Conservation (phyloP, 2,329 filamentous ascomycete genomes). For the Aureobasidium vineae region DNA sequence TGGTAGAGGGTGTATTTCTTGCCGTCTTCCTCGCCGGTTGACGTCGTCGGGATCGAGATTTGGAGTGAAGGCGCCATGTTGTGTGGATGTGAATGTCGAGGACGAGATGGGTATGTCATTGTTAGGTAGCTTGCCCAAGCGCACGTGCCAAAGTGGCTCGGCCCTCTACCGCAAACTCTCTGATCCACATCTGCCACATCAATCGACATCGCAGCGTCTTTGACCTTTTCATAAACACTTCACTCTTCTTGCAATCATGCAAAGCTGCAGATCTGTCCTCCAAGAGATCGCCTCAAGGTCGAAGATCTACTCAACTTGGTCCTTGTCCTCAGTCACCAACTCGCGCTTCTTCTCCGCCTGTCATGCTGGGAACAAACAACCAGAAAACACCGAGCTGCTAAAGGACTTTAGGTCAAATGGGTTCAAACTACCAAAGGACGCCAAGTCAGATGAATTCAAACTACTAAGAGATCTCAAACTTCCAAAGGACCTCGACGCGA, state of each 20-base stretch:
- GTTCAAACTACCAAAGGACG: background rate
- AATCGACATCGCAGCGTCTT: background rate
- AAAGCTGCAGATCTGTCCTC: background rate
- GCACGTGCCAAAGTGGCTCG: background rate
- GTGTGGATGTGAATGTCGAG: background rate
- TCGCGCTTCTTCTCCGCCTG: background rate
- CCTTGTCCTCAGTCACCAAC: background rate
- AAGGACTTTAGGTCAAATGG: background rate
- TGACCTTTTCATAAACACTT: no score
- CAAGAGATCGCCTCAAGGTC: background rate
- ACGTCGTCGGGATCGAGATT: slow-evolving; percentile 50
- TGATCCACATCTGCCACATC: background rate
- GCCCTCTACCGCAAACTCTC: slow-evolving; percentile 9
- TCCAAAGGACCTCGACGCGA: background rate
- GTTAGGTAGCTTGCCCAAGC: background rate
- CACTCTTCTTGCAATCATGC: background rate
- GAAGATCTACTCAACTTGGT: background rate
- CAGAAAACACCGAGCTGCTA: background rate
- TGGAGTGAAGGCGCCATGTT: slow-evolving; percentile 47
- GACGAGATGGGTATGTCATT: background rate
- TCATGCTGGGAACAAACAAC: background rate
- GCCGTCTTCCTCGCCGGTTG: slow-evolving; percentile 50
- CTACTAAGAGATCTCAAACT: background rate
- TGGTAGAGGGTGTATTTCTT: slow-evolving; percentile 77
- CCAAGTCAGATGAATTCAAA: background rate